phyloP scores from a whole-genome alignment of 768 basidiomycete genomes.

The Psilocybe cubensis region DNA sequence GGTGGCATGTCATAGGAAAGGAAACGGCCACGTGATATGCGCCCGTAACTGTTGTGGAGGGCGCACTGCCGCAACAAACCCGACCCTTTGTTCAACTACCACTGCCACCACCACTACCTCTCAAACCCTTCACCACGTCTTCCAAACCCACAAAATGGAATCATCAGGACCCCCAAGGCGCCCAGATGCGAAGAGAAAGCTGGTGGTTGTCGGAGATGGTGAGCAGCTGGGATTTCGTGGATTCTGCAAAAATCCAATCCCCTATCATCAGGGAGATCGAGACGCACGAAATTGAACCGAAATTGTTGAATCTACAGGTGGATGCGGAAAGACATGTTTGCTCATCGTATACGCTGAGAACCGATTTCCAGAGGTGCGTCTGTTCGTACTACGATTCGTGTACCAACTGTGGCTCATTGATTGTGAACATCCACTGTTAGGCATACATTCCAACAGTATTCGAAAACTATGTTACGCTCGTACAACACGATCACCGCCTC shows the following conservation, averaged over 20 bases:
- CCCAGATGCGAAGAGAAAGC: constrained; percentile 85
- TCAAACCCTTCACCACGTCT: not conserved
- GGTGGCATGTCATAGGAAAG: constrained; percentile 19
- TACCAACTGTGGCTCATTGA: too few relatives aligned
- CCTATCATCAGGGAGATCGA: too few relatives aligned
- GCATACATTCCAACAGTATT: constrained; percentile 94
- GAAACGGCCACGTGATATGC: constrained; percentile 29
- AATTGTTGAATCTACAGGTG: constrained; percentile 47
- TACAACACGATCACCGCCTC: constrained; percentile 83
- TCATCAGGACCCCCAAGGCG: constrained; percentile 41
- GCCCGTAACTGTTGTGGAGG: constrained; percentile 12
- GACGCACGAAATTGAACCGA: too few relatives aligned
- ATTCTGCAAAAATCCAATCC: not conserved
- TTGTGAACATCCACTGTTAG: constrained; percentile 48
- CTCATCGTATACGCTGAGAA: constrained; percentile 97
- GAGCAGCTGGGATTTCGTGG: constrained; percentile 29
- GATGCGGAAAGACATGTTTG: constrained; percentile 93
- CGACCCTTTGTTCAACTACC: constrained; percentile 9
- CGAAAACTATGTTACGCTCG: constrained; percentile 91
- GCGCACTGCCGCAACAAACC: not conserved
- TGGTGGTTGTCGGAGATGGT: constrained; percentile 91
- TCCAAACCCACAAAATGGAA: constrained; percentile 7
- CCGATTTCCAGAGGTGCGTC: constrained; percentile 87
- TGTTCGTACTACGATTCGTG: constrained; percentile 10
- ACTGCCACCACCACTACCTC: not conserved